Percentiles rank a stretch among this genome's conserved stretches.
phyloP scores from a whole-genome alignment of 805 yeast species.

The Cyberlindnera xishuangbannaensis region DNA sequence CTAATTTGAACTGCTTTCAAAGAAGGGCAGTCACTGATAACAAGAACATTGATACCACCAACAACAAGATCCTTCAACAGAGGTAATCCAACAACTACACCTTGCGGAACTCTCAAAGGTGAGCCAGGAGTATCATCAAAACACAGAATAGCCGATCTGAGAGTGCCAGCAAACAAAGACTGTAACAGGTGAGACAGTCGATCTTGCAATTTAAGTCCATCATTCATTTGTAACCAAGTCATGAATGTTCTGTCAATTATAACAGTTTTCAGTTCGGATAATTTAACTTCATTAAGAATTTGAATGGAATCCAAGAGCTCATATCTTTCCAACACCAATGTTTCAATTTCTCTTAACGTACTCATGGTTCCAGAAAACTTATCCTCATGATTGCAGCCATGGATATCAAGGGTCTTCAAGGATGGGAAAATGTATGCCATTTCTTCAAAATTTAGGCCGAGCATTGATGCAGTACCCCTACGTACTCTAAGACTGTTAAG shows the following conservation, averaged over 20 bases:
- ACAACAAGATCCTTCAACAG: conserved; percentile 1
- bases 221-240: no score
- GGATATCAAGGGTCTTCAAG: conserved; percentile 3
- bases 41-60: conserved; percentile 4
- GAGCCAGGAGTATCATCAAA: conserved; percentile 1
- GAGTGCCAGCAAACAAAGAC: neutral
- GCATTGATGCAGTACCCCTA: neutral
- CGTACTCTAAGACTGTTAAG: conserved; percentile 1
- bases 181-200: neutral
- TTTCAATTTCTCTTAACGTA: neutral
- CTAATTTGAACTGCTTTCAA: conserved; percentile 1
- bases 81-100: neutral
- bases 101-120: no score
- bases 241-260: neutral
- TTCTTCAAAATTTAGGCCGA: conserved; percentile 2
- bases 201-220: neutral
- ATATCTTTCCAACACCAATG: neutral
- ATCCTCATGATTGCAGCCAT: conserved; percentile 1
- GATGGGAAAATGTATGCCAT: conserved; percentile 4
- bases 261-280: neutral
- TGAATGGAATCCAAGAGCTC: neutral
- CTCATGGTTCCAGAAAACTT: neutral
- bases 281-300: neutral
- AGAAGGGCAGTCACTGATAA: conserved; percentile 3
- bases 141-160: conserved; percentile 1